Percentiles rank a stretch among this genome's conserved stretches.
phyloP scores from a whole-genome alignment of 257 asterid genomes.

The Rehmannia glutinosa region DNA sequence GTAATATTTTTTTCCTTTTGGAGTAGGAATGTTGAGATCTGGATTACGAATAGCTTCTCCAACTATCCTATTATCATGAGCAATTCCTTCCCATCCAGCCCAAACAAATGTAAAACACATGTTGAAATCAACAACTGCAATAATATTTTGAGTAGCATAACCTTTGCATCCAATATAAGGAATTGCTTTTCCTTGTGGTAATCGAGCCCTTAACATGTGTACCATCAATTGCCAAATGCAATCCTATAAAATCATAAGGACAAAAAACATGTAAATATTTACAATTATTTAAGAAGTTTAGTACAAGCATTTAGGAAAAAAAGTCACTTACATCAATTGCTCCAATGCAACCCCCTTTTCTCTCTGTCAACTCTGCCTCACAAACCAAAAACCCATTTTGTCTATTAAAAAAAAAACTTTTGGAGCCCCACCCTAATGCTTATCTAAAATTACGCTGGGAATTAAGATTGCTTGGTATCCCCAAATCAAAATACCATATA shows the following conservation, averaged over 20 bases:
- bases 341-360: too few relatives aligned
- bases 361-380: too few relatives aligned
- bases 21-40: not conserved
- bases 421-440: too few relatives aligned
- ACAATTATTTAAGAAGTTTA: too few relatives aligned
- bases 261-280: too few relatives aligned
- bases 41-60: not conserved
- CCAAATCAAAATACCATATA: too few relatives aligned
- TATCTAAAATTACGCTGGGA: too few relatives aligned
- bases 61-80: not conserved
- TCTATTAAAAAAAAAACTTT: too few relatives aligned
- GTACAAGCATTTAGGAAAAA: too few relatives aligned
- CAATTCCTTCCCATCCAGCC: slow-evolving; percentile 10
- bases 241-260: too few relatives aligned
- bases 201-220: not conserved
- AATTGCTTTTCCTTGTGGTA: not conserved
- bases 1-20: not conserved
- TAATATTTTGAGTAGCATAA: not conserved
- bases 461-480: too few relatives aligned
- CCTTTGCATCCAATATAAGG: not conserved
- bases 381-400: too few relatives aligned
- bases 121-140: not conserved
- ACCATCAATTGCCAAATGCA: not conserved
- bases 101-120: slow-evolving; percentile 1
- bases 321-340: not conserved